These are phyloP conservation scores for Candida ficus DNA, from an alignment of 805 yeast genomes.

Conservation along the genomic window DNA sequence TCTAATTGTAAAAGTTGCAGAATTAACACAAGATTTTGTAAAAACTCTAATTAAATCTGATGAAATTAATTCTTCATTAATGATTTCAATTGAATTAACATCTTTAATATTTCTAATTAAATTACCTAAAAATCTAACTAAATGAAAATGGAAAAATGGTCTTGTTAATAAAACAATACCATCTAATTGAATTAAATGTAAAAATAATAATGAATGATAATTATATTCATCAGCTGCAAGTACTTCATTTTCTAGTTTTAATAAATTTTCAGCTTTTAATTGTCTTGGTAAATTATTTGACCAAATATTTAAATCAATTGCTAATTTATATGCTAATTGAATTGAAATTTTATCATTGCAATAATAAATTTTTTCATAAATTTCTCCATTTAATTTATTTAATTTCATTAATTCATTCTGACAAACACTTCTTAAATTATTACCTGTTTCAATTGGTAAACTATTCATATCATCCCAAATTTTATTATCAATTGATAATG, in stretches of 20 bases:
- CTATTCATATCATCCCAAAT: conserved; percentile 29
- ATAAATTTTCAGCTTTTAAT: conserved; percentile 2
- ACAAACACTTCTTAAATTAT: conserved; percentile 14
- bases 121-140: conserved; percentile 5
- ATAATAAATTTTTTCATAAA: conserved; percentile 27
- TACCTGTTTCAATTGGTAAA: conserved; percentile 9
- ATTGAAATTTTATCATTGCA: conserved; percentile 22
- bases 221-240: neutral
- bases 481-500: conserved; percentile 26
- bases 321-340: conserved; percentile 26
- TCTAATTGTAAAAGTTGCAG: conserved; percentile 26
- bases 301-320: conserved; percentile 25
- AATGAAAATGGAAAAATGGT: conserved; percentile 31
- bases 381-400: conserved; percentile 24
- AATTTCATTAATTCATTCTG: conserved; percentile 26
- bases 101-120: neutral
- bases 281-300: conserved; percentile 4
- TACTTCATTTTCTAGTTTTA: neutral
- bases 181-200: conserved; percentile 29
- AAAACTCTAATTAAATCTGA: conserved; percentile 10
- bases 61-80: conserved; percentile 2
- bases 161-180: conserved; percentile 29
- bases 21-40: conserved; percentile 26
- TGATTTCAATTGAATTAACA: neutral
- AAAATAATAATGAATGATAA: conserved; percentile 18